Evolutionary conservation across 2,329 filamentous ascomycete genomes (phyloP).

Genomic region (Botryotinia globosa): DNA sequence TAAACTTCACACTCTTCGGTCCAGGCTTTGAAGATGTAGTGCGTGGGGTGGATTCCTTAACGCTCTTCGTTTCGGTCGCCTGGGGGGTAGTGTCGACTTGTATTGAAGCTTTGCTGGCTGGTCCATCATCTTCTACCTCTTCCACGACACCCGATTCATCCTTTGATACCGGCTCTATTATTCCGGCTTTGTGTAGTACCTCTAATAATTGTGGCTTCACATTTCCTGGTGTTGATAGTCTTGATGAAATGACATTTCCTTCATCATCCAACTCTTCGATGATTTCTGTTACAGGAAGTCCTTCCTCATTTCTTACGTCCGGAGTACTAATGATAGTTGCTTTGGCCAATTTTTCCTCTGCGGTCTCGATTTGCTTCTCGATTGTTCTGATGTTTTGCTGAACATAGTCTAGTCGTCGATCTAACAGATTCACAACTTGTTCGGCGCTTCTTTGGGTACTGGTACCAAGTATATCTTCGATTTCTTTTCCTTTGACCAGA

Average conservation of each 20-base stretch:
- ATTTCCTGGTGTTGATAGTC: conserved; percentile 64
- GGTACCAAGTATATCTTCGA: conserved; percentile 47
- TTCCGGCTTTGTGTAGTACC: conserved; percentile 72
- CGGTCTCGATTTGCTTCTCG: conserved; percentile 63
- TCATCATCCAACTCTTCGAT: conserved; percentile 89
- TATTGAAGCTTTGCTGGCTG: neutral
- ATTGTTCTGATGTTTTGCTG: conserved; percentile 74
- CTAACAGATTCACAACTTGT: conserved; percentile 66
- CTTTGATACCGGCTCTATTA: conserved; percentile 39
- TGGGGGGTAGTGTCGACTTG: conserved; percentile 18
- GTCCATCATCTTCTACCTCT: conserved; percentile 21
- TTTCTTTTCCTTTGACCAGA: conserved; percentile 58
- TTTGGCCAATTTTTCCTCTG: conserved; percentile 67
- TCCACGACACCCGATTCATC: conserved; percentile 12
- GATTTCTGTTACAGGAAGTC: conserved; percentile 83
- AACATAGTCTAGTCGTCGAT: conserved; percentile 84
- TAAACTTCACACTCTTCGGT: conserved; percentile 63
- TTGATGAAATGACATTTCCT: conserved; percentile 73
- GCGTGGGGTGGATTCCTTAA: neutral
- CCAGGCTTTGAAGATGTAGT: conserved; percentile 23
- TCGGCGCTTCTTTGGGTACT: conserved; percentile 51
- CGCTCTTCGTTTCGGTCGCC: neutral
- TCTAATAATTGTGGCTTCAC: conserved; percentile 66
- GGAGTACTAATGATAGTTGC: conserved; percentile 59
- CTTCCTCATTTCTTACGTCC: conserved; percentile 63